Evolutionary conservation across 345 rosid species (phyloP), one percentile per base, ranked within the genome.

Genomic region (Eucalyptus sp.): DNA sequence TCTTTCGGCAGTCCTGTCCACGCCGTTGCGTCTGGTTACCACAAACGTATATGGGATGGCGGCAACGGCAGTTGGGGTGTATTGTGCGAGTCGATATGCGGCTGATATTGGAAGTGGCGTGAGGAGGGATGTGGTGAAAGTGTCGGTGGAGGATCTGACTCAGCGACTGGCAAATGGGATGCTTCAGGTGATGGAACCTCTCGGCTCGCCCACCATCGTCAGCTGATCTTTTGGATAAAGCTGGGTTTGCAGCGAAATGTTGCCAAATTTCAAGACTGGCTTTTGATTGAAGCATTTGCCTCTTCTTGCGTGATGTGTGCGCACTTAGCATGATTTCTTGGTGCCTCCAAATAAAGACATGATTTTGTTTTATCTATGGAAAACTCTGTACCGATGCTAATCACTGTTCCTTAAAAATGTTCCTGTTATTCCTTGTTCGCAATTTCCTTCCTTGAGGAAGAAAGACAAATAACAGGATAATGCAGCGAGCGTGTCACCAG

Each of bases 31-130:
- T 41, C 93, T 98, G 83, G 95, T 95, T 64, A 95, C 97, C 11
- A 95, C 99, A 62, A 98, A 95, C 85, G 81, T 96, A 37, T 97
- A 96, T 46, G 98, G 99, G 4, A 97, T 96, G 97, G 98, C 96
- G 0, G 98, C 96, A 25, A 93, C 97, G 7, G 98, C 97, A 2
- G 92, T 95, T 22, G 92, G 96, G n/a, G 95, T 95, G 56, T 98
- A 98, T 66, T 98, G 97, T 49, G 96, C 90, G 4, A 95, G 96
- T 88, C 94, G 99, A 88, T 96, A 94, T 90, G 98, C 99, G 24
- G 93, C 97, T 80, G 99, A 97, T 91, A 93, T 97, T 10, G 99
- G 91, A 33, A 90, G 91, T 4, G 90, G 99, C 86, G 92, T 92
- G 95, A 95, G 99, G 91, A 96, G 90, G 86, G 98, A 96, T 27